A percentile compares a stretch with the other conserved stretches of the same genome.
Evolutionary conservation across 2,329 filamentous ascomycete genomes (phyloP).

Genomic region (Xylariaceae sp.): DNA sequence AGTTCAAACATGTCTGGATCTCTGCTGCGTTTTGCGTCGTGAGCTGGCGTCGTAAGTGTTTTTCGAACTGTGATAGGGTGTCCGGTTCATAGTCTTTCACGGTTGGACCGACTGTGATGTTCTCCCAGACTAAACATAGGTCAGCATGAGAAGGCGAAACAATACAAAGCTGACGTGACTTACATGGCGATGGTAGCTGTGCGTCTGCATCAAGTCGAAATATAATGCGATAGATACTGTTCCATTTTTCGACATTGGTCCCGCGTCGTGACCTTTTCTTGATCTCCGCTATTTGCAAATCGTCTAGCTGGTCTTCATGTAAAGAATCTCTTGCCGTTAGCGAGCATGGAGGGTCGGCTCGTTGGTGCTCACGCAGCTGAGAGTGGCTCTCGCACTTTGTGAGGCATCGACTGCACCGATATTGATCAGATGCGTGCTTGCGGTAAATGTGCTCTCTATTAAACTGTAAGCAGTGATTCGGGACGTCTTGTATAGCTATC

Average conservation of each 20-base stretch:
- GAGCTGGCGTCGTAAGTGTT: too few species aligned
- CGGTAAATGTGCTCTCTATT: conserved; percentile 20
- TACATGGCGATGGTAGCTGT: conserved; percentile 19
- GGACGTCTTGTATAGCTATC: not conserved
- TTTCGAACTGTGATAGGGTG: too few species aligned
- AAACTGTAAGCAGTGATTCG: not conserved
- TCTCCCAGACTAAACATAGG: too few species aligned
- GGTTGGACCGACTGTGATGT: too few species aligned
- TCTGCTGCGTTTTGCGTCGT: too few species aligned
- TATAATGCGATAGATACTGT: conserved; percentile 17
- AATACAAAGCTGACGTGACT: not conserved
- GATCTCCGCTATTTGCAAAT: conserved; percentile 8
- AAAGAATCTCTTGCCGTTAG: not conserved
- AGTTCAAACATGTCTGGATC: too few species aligned
- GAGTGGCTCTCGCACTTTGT: conserved; percentile 10
- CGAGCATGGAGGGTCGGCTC: conserved; percentile 7
- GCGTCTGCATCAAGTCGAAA: conserved; percentile 11
- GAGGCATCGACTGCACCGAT: conserved; percentile 18
- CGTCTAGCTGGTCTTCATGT: conserved; percentile 6
- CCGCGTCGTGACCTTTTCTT: conserved; percentile 14
- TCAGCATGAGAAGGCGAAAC: too few species aligned
- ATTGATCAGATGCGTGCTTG: conserved; percentile 8
- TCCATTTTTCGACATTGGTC: conserved; percentile 19
- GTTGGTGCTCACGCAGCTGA: conserved; percentile 12
- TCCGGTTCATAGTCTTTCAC: too few species aligned